Base-by-base conservation (phyloP, 306 rosid species). In the Ziziphus jujuba region DNA sequence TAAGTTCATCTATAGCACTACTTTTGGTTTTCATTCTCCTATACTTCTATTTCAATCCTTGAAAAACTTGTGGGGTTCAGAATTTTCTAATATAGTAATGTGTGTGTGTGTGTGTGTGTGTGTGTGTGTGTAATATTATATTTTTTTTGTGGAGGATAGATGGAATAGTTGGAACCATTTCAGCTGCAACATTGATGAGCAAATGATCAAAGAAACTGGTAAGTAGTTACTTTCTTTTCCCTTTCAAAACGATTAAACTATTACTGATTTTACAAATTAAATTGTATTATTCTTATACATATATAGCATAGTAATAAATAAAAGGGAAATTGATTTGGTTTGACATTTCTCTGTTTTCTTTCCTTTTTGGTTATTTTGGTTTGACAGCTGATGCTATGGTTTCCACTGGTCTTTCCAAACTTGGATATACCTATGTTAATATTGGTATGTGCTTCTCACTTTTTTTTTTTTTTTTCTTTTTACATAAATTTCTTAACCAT, bases 91-190 rank as follows among this genome's bases (percentile, higher is more conserved):
- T 52, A 3, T n/a, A n/a, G n/a, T n/a, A n/a, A n/a, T n/a, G n/a
- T n/a, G n/a, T n/a, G n/a, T n/a, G n/a, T n/a, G n/a, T n/a, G n/a
- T n/a, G n/a, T n/a, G n/a, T n/a, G n/a, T n/a, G n/a, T n/a, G n/a
- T n/a, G n/a, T n/a, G n/a, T n/a, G n/a, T n/a, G n/a, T n/a, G 63
- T 79, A n/a, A 51, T 80, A 5, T 13, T 16, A n/a, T n/a, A n/a
- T n/a, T n/a, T n/a, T n/a, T n/a, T n/a, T n/a, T 62, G 66, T 58
- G 10, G 11, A 69, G 70, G 38, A 43, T 19, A 90, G 99, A 82
- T 93, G 99, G 97, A 93, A 90, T 77, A 93, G 99, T 78, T 93
- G 99, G 99, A 93, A 93, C 73, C 90, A 93, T 73, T 93, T 93
- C 45, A 9, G 4, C 34, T 93, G 96, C 84, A 72, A 82, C 56